A percentile compares a stretch with the other conserved stretches of the same genome.
These are phyloP conservation scores for Xerocomus spinulosus DNA, from an alignment of 768 basidiomycete species.

Conservation along the genomic window DNA sequence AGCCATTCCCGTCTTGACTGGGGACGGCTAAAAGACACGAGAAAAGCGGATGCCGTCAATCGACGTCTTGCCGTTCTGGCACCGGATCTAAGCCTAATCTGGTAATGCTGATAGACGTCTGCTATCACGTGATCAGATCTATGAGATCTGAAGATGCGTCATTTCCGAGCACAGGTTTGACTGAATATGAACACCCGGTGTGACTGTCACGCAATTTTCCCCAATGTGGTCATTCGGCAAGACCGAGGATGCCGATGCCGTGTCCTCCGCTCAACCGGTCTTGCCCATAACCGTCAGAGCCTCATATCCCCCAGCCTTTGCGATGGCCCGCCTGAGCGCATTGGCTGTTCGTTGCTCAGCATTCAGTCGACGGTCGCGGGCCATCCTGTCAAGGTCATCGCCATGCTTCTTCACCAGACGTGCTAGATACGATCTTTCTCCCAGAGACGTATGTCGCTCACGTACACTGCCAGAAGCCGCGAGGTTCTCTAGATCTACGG, in stretches of 20 bases:
- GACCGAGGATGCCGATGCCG: slow-evolving; percentile 6
- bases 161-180: slow-evolving; percentile 31
- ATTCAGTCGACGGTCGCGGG: slow-evolving; percentile 74
- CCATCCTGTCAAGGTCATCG: slow-evolving; percentile 70
- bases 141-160: too few relatives aligned
- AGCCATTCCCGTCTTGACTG: too few relatives aligned
- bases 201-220: slow-evolving; percentile 30
- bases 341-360: slow-evolving; percentile 80
- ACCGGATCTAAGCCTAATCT: slow-evolving; percentile 17
- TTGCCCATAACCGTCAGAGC: slow-evolving; percentile 15
- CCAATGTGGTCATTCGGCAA: slow-evolving; percentile 14
- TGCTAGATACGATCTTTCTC: slow-evolving; percentile 64
- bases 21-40: slow-evolving; percentile 31
- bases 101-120: too few relatives aligned
- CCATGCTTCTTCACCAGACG: slow-evolving; percentile 68
- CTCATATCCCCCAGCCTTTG: slow-evolving; percentile 47
- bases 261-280: slow-evolving; percentile 8
- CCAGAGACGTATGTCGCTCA: slow-evolving; percentile 59
- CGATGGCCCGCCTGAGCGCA: slow-evolving; percentile 62
- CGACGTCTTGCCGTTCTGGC: slow-evolving; percentile 24
- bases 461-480: slow-evolving; percentile 46
- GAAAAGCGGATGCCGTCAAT: slow-evolving; percentile 35
- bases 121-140: too few relatives aligned
- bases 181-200: slow-evolving; percentile 21
- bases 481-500: slow-evolving; percentile 60